phyloP scores from a whole-genome alignment of 495 filamentous ascomycete species.

The Daldinia loculata region DNA sequence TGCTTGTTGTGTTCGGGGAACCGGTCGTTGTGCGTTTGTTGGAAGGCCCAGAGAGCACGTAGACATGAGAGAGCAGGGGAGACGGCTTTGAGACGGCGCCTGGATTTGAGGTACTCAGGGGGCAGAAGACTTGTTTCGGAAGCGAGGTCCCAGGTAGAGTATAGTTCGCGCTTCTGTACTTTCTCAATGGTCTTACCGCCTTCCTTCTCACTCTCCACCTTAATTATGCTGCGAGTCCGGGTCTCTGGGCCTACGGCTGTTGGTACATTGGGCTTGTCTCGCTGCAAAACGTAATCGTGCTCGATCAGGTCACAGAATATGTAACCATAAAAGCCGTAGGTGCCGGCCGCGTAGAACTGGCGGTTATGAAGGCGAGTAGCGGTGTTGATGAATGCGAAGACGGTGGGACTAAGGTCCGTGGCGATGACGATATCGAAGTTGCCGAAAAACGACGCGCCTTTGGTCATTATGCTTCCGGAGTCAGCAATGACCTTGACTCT shows the following conservation, averaged over 20 bases:
- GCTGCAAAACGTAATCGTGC: slow-evolving; percentile 88
- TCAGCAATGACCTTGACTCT: slow-evolving; percentile 81
- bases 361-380: slow-evolving; percentile 75
- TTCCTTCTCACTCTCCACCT: slow-evolving; percentile 76
- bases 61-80: slow-evolving; percentile 83
- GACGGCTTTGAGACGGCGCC: slow-evolving; percentile 75
- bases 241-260: slow-evolving; percentile 74
- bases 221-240: slow-evolving; percentile 76
- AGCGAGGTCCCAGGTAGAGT: slow-evolving; percentile 81
- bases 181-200: slow-evolving; percentile 78
- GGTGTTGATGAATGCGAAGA: slow-evolving; percentile 81
- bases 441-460: slow-evolving; percentile 74
- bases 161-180: slow-evolving; percentile 90
- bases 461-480: slow-evolving; percentile 67
- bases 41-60: slow-evolving; percentile 83
- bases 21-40: slow-evolving; percentile 52
- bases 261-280: slow-evolving; percentile 77
- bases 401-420: slow-evolving; percentile 80
- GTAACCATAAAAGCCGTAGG: slow-evolving; percentile 93
- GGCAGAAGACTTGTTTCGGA: slow-evolving; percentile 77
- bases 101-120: slow-evolving; percentile 69
- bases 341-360: slow-evolving; percentile 87
- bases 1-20: slow-evolving; percentile 44
- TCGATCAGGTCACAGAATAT: slow-evolving; percentile 90
- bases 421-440: slow-evolving; percentile 88